Evolutionary conservation across 2,329 filamentous ascomycete genomes (phyloP).

Genomic region (Alternaria postmessia): DNA sequence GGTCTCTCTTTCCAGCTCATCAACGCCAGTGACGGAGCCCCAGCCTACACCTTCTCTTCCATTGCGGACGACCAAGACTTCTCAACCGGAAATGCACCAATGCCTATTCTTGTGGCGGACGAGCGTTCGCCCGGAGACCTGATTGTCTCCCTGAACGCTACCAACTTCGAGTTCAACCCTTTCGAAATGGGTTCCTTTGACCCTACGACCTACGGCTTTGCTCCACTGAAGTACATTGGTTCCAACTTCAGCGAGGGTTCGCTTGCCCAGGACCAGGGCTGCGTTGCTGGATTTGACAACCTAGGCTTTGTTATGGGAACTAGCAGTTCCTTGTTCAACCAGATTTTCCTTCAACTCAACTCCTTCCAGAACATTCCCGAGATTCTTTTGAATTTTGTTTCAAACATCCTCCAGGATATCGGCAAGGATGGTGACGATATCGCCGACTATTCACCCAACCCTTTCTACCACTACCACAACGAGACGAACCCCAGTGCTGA

Average conservation of each 20-base stretch:
- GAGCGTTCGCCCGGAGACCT: constrained; percentile 69
- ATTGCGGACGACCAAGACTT: constrained; percentile 72
- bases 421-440: constrained; percentile 73
- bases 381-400: constrained; percentile 62
- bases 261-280: constrained; percentile 65
- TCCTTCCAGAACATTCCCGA: constrained; percentile 57
- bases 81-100: constrained; percentile 67
- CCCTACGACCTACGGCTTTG: constrained; percentile 75
- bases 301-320: constrained; percentile 86
- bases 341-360: constrained; percentile 72
- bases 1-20: constrained; percentile 87
- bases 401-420: constrained; percentile 62
- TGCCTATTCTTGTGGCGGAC: constrained; percentile 78
- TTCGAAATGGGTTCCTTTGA: constrained; percentile 83
- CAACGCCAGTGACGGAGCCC: constrained; percentile 76
- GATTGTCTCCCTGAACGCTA: constrained; percentile 74
- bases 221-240: constrained; percentile 74
- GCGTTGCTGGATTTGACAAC: constrained; percentile 83
- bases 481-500: constrained; percentile 65
- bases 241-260: constrained; percentile 73
- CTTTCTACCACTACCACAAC: constrained; percentile 73
- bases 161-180: constrained; percentile 79
- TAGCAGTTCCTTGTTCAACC: constrained; percentile 84
- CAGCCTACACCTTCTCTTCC: constrained; percentile 82
- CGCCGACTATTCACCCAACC: constrained; percentile 76